Evolutionary conservation across 2,329 filamentous ascomycete genomes (phyloP).

Genomic region (Colletotrichum caudatum): DNA sequence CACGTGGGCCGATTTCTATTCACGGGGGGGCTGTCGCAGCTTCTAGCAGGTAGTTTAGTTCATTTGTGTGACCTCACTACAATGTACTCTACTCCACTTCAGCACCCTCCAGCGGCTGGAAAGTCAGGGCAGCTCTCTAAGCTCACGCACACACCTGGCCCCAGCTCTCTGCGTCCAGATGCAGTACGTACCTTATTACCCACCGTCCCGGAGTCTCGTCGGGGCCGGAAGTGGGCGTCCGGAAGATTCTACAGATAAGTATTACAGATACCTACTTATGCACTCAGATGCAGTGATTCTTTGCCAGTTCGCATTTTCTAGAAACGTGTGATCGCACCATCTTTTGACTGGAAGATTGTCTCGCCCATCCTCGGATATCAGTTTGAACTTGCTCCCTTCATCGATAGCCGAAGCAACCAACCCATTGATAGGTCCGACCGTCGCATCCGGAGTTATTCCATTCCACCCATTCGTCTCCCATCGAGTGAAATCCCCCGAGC

Average conservation of each 20-base stretch:
- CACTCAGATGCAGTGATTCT: no score
- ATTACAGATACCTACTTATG: no score
- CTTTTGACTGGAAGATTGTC: background rate
- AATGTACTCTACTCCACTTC: background rate
- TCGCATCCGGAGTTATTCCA: background rate
- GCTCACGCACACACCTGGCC: background rate
- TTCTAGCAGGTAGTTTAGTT: background rate
- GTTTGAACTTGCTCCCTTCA: background rate
- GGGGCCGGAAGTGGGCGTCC: background rate
- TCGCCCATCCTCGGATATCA: background rate
- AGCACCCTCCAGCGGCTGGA: background rate
- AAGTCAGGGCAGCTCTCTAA: conserved; percentile 2
- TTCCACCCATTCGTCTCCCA: no score
- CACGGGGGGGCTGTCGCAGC: conserved; percentile 8
- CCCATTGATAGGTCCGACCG: background rate
- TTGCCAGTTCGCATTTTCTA: background rate
- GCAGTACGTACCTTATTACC: background rate
- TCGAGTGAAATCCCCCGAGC: background rate
- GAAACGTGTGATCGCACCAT: background rate
- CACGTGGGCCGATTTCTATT: conserved; percentile 3
- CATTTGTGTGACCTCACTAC: conserved; percentile 10
- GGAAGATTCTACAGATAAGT: background rate
- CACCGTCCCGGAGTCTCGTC: background rate
- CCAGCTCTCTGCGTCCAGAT: background rate
- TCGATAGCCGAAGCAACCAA: background rate